These are phyloP conservation scores for Acanthamoeba comandoni DNA, from an alignment of 208 protist species.

Conservation along the genomic window DNA sequence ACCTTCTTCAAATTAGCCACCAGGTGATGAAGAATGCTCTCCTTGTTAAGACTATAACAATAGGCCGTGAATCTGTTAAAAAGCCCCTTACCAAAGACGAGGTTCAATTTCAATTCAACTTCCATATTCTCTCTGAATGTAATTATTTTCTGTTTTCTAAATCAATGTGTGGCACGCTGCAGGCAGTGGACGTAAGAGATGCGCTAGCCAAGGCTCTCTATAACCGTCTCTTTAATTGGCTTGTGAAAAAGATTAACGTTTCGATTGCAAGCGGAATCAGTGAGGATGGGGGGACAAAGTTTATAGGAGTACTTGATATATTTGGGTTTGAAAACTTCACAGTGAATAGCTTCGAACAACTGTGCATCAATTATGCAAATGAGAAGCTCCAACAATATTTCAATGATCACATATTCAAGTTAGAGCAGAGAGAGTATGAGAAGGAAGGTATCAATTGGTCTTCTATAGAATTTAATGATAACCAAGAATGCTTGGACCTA, in stretches of 20 bases:
- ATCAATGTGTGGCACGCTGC: not conserved
- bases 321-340: slow-evolving; percentile 94
- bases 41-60: slow-evolving; percentile 74
- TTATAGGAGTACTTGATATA: slow-evolving; percentile 92
- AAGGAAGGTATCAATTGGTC: slow-evolving; percentile 87
- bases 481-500: slow-evolving; percentile 86
- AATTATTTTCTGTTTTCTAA: not conserved
- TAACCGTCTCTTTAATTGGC: slow-evolving; percentile 88
- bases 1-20: slow-evolving; percentile 76
- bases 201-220: slow-evolving; percentile 89
- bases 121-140: slow-evolving; percentile 1
- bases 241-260: slow-evolving; percentile 88
- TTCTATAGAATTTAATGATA: slow-evolving; percentile 88
- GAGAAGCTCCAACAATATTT: slow-evolving; percentile 90
- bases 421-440: slow-evolving; percentile 87
- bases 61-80: slow-evolving; percentile 15
- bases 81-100: slow-evolving; percentile 14
- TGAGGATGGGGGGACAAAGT: not conserved
- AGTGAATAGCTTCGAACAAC: slow-evolving; percentile 89
- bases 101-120: not conserved
- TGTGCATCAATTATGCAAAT: slow-evolving; percentile 91
- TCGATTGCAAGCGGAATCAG: slow-evolving; percentile 1
- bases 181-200: slow-evolving; percentile 86
- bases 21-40: slow-evolving; percentile 57
- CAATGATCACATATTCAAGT: slow-evolving; percentile 90